Base-by-base conservation (phyloP, 1,139 yeast species). In the Kurtzmaniella quercitrusa region DNA sequence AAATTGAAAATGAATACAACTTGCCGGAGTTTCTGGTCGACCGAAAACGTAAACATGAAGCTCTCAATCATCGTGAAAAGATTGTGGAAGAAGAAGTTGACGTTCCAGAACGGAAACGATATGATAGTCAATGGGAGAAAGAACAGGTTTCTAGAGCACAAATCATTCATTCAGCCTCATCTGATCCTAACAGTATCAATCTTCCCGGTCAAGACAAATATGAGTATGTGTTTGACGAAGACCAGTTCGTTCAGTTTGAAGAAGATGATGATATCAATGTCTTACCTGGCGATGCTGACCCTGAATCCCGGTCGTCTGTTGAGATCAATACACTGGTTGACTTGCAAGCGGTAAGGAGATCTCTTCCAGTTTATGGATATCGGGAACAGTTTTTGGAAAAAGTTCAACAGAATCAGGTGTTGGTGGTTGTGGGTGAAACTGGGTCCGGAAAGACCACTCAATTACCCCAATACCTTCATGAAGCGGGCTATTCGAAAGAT, bases 371-470 rank as follows among this genome's bases (percentile, higher is more conserved):
- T 1, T 88, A 69, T 55, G 66, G 73, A 43, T 85, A 79, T 64
- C 70, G 89, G 44, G 68, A 75, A 2, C 73, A 79, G 42, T 73
- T 93, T 25, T 61, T 93, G n/a, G 71, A 75, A 0, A 81, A 89
- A 0, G 74, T 93, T 2, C 58, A 62, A 17, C 64, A 75, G 14
- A 79, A 86, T 54, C 96, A 89, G 57, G 85, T 91, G 29, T 59
- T 91, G 34, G 85, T 93, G 37, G 85, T 93, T 40, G 96, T 93
- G 31, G 98, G 98, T 47, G 98, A 93, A 59, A 93, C 98, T 0
- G 98, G 98, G 40, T 90, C 97, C 0, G 98, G 98, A 54, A 93
- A 93, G 56, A 93, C 98, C 0, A 93, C 98, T 0, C 97, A 93
- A 62, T 66, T 93, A 11, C 97, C 98, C 0, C 98, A 93, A 55